Conservation (phyloP, 306 rosid species). For the Glycine latifolia region DNA sequence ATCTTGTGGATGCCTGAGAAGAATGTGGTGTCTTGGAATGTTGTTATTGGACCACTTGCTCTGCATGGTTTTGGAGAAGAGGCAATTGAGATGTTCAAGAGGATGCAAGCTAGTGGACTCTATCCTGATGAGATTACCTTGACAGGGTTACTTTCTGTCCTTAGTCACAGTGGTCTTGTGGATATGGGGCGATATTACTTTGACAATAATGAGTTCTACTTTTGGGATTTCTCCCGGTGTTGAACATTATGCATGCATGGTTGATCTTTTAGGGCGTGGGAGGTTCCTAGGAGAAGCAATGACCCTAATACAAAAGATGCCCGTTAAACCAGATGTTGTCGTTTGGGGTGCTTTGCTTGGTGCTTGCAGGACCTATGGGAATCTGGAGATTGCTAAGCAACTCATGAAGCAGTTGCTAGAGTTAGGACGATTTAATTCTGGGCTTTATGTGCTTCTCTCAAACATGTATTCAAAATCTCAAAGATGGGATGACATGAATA, state of each 20-base stretch:
- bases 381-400: constrained; percentile 61
- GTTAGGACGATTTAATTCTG: constrained; percentile 63
- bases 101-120: constrained; percentile 60
- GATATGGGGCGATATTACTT: constrained; percentile 64
- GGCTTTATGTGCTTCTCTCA: constrained; percentile 70
- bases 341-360: constrained; percentile 84
- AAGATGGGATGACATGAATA: constrained; percentile 76
- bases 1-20: constrained; percentile 60
- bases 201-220: constrained; percentile 56
- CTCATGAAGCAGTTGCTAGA: constrained; percentile 75
- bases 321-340: constrained; percentile 72
- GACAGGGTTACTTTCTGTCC: constrained; percentile 78
- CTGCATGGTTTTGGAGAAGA: constrained; percentile 72
- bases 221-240: constrained; percentile 62
- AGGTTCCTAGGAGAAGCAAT: constrained; percentile 71
- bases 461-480: constrained; percentile 76
- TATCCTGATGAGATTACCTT: constrained; percentile 77
- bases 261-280: constrained; percentile 76
- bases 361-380: constrained; percentile 74
- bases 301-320: constrained; percentile 64
- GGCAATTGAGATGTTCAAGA: constrained; percentile 62
- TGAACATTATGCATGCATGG: constrained; percentile 81
- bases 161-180: constrained; percentile 72
- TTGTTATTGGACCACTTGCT: constrained; percentile 69
- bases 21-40: constrained; percentile 76